Conservation (phyloP, 2,329 filamentous ascomycete genomes). For the Fusarium lyarnte region DNA sequence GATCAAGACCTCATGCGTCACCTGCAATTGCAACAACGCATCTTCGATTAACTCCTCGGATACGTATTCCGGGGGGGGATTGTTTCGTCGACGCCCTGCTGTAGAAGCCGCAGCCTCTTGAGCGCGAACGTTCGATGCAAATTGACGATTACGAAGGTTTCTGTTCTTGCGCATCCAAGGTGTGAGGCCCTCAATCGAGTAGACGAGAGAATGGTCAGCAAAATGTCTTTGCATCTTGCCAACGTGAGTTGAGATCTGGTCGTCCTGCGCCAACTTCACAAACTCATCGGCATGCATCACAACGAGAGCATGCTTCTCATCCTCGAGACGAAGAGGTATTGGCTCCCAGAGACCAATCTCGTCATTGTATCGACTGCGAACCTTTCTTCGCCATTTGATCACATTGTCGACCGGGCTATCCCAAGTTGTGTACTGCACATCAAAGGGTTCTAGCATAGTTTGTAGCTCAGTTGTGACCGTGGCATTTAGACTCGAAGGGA, state of each 20-base stretch:
- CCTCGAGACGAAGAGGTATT: slow-evolving; percentile 57
- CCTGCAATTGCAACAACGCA: slow-evolving; percentile 74
- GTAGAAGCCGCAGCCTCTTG: slow-evolving; percentile 44
- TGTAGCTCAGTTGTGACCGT: slow-evolving; percentile 58
- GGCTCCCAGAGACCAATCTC: slow-evolving; percentile 73
- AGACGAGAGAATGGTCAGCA: slow-evolving; percentile 66
- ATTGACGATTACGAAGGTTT: slow-evolving; percentile 73
- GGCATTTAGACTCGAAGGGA: slow-evolving; percentile 66
- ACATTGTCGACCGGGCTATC: slow-evolving; percentile 60
- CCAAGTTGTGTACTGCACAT: slow-evolving; percentile 58
- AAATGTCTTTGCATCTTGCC: slow-evolving; percentile 64
- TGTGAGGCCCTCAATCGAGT: slow-evolving; percentile 75
- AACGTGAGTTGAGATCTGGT: slow-evolving; percentile 68
- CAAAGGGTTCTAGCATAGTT: slow-evolving; percentile 60
- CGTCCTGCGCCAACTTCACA: slow-evolving; percentile 64
- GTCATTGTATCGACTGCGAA: slow-evolving; percentile 70
- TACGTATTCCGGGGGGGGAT: slow-evolving; percentile 59
- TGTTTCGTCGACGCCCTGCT: slow-evolving; percentile 51
- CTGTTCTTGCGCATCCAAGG: slow-evolving; percentile 75
- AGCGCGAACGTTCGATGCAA: slow-evolving; percentile 69
- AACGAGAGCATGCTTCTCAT: slow-evolving; percentile 71
- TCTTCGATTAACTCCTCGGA: slow-evolving; percentile 77
- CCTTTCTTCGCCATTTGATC: slow-evolving; percentile 75
- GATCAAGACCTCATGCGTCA: slow-evolving; percentile 72
- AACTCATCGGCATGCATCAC: slow-evolving; percentile 72